phyloP scores from a whole-genome alignment of 2,329 filamentous ascomycete species.

The Exophiala spinifera region DNA sequence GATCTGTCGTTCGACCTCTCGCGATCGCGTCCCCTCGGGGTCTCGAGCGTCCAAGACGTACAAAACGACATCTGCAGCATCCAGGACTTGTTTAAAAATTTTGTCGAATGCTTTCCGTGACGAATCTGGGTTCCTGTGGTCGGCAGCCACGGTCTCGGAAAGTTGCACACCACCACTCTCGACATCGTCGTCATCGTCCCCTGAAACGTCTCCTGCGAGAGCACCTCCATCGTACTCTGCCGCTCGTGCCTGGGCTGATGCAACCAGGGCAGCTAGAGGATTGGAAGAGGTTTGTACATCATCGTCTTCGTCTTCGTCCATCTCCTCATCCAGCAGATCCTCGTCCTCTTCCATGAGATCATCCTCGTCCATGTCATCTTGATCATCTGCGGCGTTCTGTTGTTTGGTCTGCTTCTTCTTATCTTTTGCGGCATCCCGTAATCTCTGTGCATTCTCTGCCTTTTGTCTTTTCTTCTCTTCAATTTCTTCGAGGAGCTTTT shows the following conservation, averaged over 20 bases:
- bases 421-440: constrained; percentile 64
- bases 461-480: constrained; percentile 81
- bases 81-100: constrained; percentile 89
- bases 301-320: constrained; percentile 52
- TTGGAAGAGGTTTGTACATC: constrained; percentile 68
- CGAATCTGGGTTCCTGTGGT: constrained; percentile 48
- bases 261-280: constrained; percentile 87
- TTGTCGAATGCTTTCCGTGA: constrained; percentile 91
- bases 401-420: constrained; percentile 49
- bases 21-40: constrained; percentile 84
- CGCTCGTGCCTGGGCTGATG: constrained; percentile 76
- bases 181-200: constrained; percentile 46
- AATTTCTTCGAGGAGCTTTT: constrained; percentile 89
- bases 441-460: constrained; percentile 70
- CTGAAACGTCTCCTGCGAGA: constrained; percentile 58
- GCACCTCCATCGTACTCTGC: constrained; percentile 68
- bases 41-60: constrained; percentile 89
- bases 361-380: constrained; percentile 46
- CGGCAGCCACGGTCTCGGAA: constrained; percentile 18
- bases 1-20: constrained; percentile 84
- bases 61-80: constrained; percentile 87
- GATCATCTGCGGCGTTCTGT: constrained; percentile 51
- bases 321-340: constrained; percentile 48
- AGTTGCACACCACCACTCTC: constrained; percentile 46
- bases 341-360: constrained; percentile 47